These are phyloP conservation scores for Suhomyces choctaworum DNA, from an alignment of 1,139 yeast species.

Conservation along the genomic window DNA sequence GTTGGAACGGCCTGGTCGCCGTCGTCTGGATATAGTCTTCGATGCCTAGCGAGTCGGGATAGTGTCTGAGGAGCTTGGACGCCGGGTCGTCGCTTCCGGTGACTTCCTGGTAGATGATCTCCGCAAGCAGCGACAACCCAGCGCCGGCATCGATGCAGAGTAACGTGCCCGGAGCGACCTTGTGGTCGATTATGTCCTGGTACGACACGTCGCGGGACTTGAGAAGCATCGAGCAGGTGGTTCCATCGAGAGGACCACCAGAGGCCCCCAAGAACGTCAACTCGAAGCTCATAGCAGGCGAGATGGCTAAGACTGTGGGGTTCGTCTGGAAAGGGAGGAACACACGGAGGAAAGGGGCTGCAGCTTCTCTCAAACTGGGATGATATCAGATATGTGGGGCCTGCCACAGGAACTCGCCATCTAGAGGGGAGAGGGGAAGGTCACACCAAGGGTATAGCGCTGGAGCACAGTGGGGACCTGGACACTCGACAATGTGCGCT, in stretches of 20 bases:
- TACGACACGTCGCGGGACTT: slow-evolving; percentile 53
- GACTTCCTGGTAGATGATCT: slow-evolving; percentile 42
- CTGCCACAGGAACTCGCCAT: not conserved
- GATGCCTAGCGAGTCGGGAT: slow-evolving; percentile 27
- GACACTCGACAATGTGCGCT: no score
- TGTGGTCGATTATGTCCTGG: slow-evolving; percentile 27
- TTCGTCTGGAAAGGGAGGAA: not conserved
- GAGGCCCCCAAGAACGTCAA: slow-evolving; percentile 68
- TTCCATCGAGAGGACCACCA: slow-evolving; percentile 76
- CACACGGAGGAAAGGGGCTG: not conserved
- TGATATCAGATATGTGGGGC: not conserved
- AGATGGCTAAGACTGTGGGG: no score
- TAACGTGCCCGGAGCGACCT: slow-evolving; percentile 19
- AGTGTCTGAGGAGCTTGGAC: slow-evolving; percentile 24
- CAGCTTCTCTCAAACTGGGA: slow-evolving; percentile 1
- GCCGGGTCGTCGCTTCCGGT: slow-evolving; percentile 1
- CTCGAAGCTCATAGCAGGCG: no score
- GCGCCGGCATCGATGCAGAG: slow-evolving; percentile 80
- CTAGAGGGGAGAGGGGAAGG: not conserved
- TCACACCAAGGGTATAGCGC: no score
- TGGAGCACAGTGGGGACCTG: no score
- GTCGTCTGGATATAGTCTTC: slow-evolving; percentile 23
- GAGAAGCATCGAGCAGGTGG: slow-evolving; percentile 64
- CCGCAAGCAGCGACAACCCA: slow-evolving; percentile 59
- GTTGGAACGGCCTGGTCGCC: slow-evolving; percentile 32